Evolutionary conservation across 169 alveolate genomes (phyloP), one percentile per base, ranked within the genome.

Genomic region (Babesia bigemina): DNA sequence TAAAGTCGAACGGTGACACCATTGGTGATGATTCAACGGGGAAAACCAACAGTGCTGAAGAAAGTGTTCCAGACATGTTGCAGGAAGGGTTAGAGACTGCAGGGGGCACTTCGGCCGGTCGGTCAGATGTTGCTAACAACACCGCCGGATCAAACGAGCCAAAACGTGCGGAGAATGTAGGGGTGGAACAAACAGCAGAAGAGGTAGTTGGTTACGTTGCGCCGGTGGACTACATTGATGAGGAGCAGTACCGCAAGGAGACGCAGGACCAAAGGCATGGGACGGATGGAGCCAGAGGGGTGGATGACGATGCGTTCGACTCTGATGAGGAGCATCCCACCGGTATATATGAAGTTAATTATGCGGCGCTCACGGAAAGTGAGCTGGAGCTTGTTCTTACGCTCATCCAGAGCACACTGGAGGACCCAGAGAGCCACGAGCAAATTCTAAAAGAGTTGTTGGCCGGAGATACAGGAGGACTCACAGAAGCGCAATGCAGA

Each of bases 381-480:
- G 88, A 81, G 55, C 26, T 45, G 52, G 36, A n/a, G 45, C 24
- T 81, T 9, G 67, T 81, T 12, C 49, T 16, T 13, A 58, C 62
- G 13, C 44, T 81, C 26, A 71, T 81, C 71, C 48, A 81, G 12
- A 61, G 65, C 42, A 81, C 63, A 42, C 19, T 81, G 28, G 69
- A 73, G 16, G 67, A 59, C 16, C 70, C 76, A 21, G 57, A 21
- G 21, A 50, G 61, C 19, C 75, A 70, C 42, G 58, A 71, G 14
- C 52, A 81, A 53, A 47, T 81, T 12, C 44, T 81, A 26, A 45
- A 63, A 22, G 74, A 58, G 36, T 17, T 77, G 47, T 19, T 50
- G 33, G 45, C 63, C 6, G 88, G 70, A 28, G 61, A 75, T 24
- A 48, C 47, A 13, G 69, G 63, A 11, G 76, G 75, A 2, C 21